Evolutionary conservation across 495 filamentous ascomycete species (phyloP).

Genomic region (Xylaria sp.): DNA sequence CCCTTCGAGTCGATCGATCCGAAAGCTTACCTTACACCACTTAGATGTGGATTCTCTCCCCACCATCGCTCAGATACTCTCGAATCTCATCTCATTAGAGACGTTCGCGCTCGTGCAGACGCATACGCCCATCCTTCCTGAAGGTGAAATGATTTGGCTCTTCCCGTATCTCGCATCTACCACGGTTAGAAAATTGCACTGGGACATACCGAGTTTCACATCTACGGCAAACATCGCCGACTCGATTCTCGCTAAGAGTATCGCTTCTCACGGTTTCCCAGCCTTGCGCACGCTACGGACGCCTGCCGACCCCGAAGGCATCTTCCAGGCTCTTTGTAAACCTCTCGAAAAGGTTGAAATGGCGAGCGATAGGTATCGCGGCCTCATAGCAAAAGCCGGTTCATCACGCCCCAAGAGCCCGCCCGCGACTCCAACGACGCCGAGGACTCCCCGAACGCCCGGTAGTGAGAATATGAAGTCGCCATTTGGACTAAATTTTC

Average conservation of each 20-base stretch:
- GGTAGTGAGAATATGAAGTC: constrained; percentile 32
- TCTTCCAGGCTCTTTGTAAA: constrained; percentile 73
- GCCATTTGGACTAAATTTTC: constrained; percentile 35
- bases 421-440: constrained; percentile 35
- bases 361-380: constrained; percentile 46
- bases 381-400: constrained; percentile 39
- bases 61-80: constrained; percentile 76
- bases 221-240: constrained; percentile 61
- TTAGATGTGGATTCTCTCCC: constrained; percentile 70
- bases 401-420: constrained; percentile 34
- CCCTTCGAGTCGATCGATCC: constrained; percentile 60
- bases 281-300: constrained; percentile 70
- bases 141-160: constrained; percentile 66
- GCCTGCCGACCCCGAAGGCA: constrained; percentile 75
- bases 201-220: constrained; percentile 72
- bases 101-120: constrained; percentile 76
- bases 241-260: constrained; percentile 73
- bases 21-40: constrained; percentile 69
- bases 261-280: constrained; percentile 74
- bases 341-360: constrained; percentile 53
- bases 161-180: constrained; percentile 73
- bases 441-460: constrained; percentile 37
- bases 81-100: constrained; percentile 66
- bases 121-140: constrained; percentile 63
- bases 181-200: constrained; percentile 74